A percentile compares a stretch with the other conserved stretches of the same genome.
phyloP scores from a whole-genome alignment of 2,329 filamentous ascomycete genomes.

The Emydomyces testavorans region DNA sequence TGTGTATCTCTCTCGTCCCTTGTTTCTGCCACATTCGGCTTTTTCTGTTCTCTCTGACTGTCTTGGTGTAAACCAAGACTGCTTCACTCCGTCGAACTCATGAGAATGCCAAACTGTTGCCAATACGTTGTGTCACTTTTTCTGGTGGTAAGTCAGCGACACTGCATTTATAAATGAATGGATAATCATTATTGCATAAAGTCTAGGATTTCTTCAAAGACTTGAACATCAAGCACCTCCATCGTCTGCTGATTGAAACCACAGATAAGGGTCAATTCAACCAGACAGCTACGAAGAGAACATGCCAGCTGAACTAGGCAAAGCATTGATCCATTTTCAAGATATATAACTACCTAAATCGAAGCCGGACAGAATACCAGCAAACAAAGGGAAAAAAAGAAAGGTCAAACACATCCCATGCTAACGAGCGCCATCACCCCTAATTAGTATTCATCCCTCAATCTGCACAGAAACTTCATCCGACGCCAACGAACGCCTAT shows the following conservation, averaged over 20 bases:
- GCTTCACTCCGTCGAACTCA: no score
- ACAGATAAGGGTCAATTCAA: not conserved
- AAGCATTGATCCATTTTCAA: not conserved
- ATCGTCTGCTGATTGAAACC: no score
- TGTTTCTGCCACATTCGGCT: not conserved
- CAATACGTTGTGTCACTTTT: no score
- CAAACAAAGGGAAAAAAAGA: no score
- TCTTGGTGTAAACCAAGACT: no score
- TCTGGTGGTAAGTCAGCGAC: no score
- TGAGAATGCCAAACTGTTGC: no score
- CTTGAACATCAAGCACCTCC: no score
- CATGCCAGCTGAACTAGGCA: not conserved
- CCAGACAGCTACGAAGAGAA: not conserved
- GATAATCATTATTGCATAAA: no score
- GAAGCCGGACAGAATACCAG: not conserved
- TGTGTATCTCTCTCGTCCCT: not conserved
- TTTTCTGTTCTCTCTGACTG: not conserved
- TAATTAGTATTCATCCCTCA: slow-evolving; percentile 1
- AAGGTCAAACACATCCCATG: not conserved
- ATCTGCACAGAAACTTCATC: slow-evolving; percentile 11
- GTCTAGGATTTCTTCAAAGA: no score
- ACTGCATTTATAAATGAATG: no score
- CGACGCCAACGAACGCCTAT: slow-evolving; percentile 7
- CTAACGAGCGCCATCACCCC: not conserved
- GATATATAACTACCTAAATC: not conserved